Evolutionary conservation across 331 rosid genomes (phyloP), one percentile per base, ranked within the genome.

Genomic region (Erythrophleum ivorense): DNA sequence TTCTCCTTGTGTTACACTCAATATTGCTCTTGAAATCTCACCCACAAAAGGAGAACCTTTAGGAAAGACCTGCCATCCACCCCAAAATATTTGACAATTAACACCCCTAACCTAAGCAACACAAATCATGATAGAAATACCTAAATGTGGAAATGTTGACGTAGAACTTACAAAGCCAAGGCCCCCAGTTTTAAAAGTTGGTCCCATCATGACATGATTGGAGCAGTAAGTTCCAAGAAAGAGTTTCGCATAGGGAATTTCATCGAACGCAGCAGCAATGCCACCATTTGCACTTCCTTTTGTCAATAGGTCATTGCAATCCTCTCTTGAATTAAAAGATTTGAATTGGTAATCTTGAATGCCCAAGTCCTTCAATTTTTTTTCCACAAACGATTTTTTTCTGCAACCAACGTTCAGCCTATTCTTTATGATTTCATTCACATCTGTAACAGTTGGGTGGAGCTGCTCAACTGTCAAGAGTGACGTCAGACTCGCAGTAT

Each of bases 1-100:
- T 0, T 79, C 86, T 60, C 86, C 87, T 11, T 86, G 83, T 0
- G 84, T 89, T 48, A 87, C 83, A 0, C 77, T 84, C 6, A 89
- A 33, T 24, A 89, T 84, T 11, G 88, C 87, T 65, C 78, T 86
- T 53, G 89, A 89, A 2, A 85, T 53, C 54, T 85, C 91, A 2
- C 48, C 81, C 6, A 80, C 82, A 3, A 89, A 63, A 54, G 89
- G 83, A 0, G 90, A 89, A 7, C 84, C 86, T 21, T 46, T 76
- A 3, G 88, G 89, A 21, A 89, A 85, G 0, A 55, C 89, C 89
- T 89, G 76, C 50, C 9, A 46, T 46, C 8, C 50, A 9, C 50
- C 12, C 14, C 9, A 46, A 46, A 46, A 46, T 46, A 8, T 1
- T 10, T 46, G 50, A 1, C 13, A 46, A 6, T 46, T 46, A 46